These are phyloP conservation scores for Blattamonas nauphoetae DNA, from an alignment of 78 protist genomes.

Conservation along the genomic window DNA sequence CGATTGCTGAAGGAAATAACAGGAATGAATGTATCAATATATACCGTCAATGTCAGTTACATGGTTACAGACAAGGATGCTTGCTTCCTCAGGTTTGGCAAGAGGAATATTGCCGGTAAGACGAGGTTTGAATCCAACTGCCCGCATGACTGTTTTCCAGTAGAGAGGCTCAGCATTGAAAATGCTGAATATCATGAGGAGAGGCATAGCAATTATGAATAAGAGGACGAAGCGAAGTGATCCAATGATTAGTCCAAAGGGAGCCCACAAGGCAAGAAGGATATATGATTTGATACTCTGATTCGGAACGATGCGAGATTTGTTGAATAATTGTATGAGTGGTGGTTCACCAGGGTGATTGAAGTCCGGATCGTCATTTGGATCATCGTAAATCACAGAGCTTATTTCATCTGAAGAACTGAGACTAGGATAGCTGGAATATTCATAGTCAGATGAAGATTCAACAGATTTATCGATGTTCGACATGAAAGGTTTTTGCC, in stretches of 20 bases:
- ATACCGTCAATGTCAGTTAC: background rate
- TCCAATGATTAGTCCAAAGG: background rate
- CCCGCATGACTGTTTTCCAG: background rate
- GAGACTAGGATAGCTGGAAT: no score
- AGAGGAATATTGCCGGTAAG: background rate
- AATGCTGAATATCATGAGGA: background rate
- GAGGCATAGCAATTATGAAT: background rate
- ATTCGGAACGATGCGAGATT: background rate
- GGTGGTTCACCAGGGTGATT: background rate
- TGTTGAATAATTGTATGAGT: background rate
- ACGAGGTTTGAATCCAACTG: background rate
- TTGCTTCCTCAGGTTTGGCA: background rate
- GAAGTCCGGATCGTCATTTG: background rate
- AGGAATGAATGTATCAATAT: background rate
- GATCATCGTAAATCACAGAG: no score
- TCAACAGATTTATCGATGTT: no score
- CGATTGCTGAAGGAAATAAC: background rate
- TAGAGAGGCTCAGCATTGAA: background rate
- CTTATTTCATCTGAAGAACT: no score
- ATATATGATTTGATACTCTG: background rate
- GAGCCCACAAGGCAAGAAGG: background rate
- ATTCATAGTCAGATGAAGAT: no score
- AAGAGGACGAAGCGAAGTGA: background rate
- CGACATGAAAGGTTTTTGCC: no score
- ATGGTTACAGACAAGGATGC: background rate